These are phyloP conservation scores for Verticillium longisporum DNA, from an alignment of 2,329 filamentous ascomycete species.

Conservation along the genomic window DNA sequence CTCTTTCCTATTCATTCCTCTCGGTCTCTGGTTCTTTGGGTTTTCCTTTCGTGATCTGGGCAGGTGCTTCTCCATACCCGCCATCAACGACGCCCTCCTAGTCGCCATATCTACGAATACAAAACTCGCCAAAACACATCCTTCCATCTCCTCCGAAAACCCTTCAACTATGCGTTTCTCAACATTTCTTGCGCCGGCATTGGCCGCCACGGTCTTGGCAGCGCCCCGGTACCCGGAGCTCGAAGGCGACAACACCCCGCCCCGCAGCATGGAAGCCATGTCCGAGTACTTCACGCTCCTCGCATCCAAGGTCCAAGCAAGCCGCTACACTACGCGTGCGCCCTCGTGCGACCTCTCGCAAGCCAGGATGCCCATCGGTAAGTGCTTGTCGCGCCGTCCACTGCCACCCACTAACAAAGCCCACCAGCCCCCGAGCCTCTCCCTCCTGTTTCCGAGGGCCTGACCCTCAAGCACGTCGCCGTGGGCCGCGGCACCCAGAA, in stretches of 20 bases:
- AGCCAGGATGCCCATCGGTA: slow-evolving; percentile 43
- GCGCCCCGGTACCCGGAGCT: slow-evolving; percentile 40
- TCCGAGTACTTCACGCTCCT: slow-evolving; percentile 56
- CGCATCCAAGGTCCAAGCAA: slow-evolving; percentile 45
- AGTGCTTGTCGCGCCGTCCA: slow-evolving; percentile 13
- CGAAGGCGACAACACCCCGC: slow-evolving; percentile 10
- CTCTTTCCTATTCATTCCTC: slow-evolving; percentile 6
- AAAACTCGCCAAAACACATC: too few species aligned
- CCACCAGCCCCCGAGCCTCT: slow-evolving; percentile 48
- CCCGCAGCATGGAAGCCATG: slow-evolving; percentile 30
- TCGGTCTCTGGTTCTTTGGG: slow-evolving; percentile 5
- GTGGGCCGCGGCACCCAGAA: slow-evolving; percentile 67
- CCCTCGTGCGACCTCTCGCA: slow-evolving; percentile 48
- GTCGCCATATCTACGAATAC: not conserved
- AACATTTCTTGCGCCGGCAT: slow-evolving; percentile 36
- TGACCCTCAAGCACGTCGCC: slow-evolving; percentile 48
- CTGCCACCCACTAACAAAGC: slow-evolving; percentile 19
- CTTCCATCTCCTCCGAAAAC: too few species aligned
- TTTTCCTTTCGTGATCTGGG: slow-evolving; percentile 3
- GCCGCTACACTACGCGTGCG: slow-evolving; percentile 29
- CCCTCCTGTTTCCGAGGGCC: slow-evolving; percentile 51
- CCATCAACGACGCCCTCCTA: not conserved
- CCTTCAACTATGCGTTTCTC: slow-evolving; percentile 42
- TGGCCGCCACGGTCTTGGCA: slow-evolving; percentile 36
- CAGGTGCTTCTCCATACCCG: not conserved